Evolutionary conservation across 805 yeast species (phyloP).

Genomic region (Teunomyces tritomae): DNA sequence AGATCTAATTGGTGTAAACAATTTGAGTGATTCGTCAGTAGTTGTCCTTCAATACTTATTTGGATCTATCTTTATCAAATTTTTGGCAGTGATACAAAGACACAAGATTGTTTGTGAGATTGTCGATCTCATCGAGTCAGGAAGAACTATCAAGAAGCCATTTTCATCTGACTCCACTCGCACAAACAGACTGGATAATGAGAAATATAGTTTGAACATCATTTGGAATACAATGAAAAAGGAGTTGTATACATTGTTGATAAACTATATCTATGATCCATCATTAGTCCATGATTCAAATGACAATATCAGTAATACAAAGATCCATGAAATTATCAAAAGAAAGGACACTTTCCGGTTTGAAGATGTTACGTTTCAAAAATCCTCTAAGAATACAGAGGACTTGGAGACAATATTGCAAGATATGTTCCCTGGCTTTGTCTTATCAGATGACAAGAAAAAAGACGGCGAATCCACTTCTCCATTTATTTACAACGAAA

Average conservation of each 20-base stretch:
- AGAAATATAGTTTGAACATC: slow-evolving; percentile 12
- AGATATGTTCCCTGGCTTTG: slow-evolving; percentile 71
- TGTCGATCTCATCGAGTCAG: slow-evolving; percentile 30
- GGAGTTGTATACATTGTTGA: slow-evolving; percentile 31
- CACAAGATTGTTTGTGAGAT: slow-evolving; percentile 67
- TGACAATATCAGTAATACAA: slow-evolving; percentile 10
- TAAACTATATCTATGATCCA: slow-evolving; percentile 30
- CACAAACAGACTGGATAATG: background rate
- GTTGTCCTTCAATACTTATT: slow-evolving; percentile 67
- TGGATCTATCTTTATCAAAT: slow-evolving; percentile 63
- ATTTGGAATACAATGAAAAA: slow-evolving; percentile 33
- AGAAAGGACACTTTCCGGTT: slow-evolving; percentile 28
- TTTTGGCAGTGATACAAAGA: slow-evolving; percentile 62
- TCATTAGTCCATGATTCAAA: background rate
- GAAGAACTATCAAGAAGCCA: slow-evolving; percentile 11
- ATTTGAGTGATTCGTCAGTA: slow-evolving; percentile 48
- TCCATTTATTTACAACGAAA: slow-evolving; percentile 59
- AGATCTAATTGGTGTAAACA: slow-evolving; percentile 23
- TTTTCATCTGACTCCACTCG: slow-evolving; percentile 8
- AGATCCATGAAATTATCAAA: slow-evolving; percentile 21
- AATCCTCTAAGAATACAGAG: slow-evolving; percentile 24
- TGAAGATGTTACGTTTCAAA: slow-evolving; percentile 27
- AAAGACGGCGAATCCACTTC: slow-evolving; percentile 16
- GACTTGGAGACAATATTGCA: slow-evolving; percentile 41
- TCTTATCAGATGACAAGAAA: slow-evolving; percentile 18